Base-by-base conservation (phyloP, 768 basidiomycete species). In the Ramaria sp. region DNA sequence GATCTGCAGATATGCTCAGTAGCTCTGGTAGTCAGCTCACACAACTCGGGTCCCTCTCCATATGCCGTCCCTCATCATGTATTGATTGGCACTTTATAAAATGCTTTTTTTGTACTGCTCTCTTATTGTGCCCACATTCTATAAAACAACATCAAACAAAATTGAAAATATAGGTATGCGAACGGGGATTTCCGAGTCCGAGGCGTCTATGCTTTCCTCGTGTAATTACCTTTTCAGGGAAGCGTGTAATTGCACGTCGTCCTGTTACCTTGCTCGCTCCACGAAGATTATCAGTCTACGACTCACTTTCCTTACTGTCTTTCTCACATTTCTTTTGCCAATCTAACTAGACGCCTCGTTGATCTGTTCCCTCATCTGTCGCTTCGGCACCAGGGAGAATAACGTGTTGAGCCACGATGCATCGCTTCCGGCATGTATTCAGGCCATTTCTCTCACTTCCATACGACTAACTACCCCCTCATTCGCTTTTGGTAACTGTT, bases 361-460 rank as follows among this genome's bases (percentile, higher is more conserved):
- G 53, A 47, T 45, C 22, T 48, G 24, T 32, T 37, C 32, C 45
- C 12, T 28, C 7, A 30, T 45, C 43, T 27, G 47, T 55, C 42
- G 53, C 53, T 55, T 55, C 61, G 61, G 57, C 57, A 45, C 18
- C 8, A 34, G 32, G 32, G 32, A 34, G 13, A 12, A 55, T 56
- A 55, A 48, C 42, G 60, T 59, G 42, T 58, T 59, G 61, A 49
- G 57, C 61, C 57, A 61, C 63, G 65, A 88, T 90, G 87, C 72
- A 85, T 74, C 84, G 83, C 63, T 85, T 89, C 70, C 88, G 88
- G 88, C 87, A 74, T 72, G 85, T 64, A 44, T 44, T 65, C 58
- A 52, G 54, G 57, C 52, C 56, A 57, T 64, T 64, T 50, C 41
- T 56, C 47, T 25, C 52, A 24, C 43, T 45, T 37, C 22, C 57